Conservation (phyloP, 2,329 filamentous ascomycete genomes). For the Fusarium praegraminearum region DNA sequence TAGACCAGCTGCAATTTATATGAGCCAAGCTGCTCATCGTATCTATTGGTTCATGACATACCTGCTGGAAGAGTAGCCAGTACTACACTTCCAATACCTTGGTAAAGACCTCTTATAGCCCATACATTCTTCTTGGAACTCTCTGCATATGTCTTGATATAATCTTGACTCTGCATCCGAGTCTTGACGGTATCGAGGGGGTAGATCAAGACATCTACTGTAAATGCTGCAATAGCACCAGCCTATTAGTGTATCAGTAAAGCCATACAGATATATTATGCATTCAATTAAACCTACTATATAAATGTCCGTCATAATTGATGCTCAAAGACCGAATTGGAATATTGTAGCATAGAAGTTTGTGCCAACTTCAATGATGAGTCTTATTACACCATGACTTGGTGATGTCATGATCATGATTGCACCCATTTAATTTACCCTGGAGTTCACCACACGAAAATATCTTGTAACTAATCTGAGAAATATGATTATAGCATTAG, state of each 20-base stretch:
- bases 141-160: slow-evolving; percentile 73
- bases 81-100: slow-evolving; percentile 87
- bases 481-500: neutral
- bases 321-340: no score
- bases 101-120: slow-evolving; percentile 80
- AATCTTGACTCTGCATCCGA: slow-evolving; percentile 82
- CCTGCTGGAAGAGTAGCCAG: slow-evolving; percentile 90
- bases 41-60: slow-evolving; percentile 52
- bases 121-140: slow-evolving; percentile 66
- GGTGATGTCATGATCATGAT: slow-evolving; percentile 39
- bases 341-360: neutral
- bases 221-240: slow-evolving; percentile 86
- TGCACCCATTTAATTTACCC: slow-evolving; percentile 18
- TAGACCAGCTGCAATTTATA: slow-evolving; percentile 71
- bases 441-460: slow-evolving; percentile 10
- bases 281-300: slow-evolving; percentile 39
- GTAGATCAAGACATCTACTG: slow-evolving; percentile 86
- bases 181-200: slow-evolving; percentile 93
- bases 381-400: slow-evolving; percentile 17
- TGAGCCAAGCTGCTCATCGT: neutral
- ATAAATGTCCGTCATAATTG: slow-evolving; percentile 50
- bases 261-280: fast-evolving
- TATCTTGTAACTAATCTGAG: neutral
- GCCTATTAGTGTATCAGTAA: slow-evolving; percentile 65
- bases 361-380: neutral